These are phyloP conservation scores for Talaromyces albobiverticillius DNA, from an alignment of 2,329 filamentous ascomycete species.

Conservation along the genomic window DNA sequence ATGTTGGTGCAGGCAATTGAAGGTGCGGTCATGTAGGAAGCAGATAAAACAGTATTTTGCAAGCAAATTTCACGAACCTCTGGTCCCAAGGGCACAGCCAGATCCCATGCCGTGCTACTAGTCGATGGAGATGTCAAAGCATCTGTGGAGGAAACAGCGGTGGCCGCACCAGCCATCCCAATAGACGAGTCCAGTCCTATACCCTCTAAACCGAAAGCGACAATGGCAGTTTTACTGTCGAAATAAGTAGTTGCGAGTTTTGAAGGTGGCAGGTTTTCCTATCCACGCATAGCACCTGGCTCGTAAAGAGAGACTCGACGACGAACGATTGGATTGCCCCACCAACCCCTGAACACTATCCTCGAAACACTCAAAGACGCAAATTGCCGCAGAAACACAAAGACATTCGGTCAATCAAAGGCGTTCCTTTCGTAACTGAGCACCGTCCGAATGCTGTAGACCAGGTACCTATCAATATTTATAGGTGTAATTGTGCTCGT, in stretches of 20 bases:
- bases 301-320: slow-evolving; percentile 1
- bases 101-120: slow-evolving; percentile 37
- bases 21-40: background rate
- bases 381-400: background rate
- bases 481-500: background rate
- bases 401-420: background rate
- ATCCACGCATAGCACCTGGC: slow-evolving; percentile 12
- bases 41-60: background rate
- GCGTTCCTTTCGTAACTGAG: background rate
- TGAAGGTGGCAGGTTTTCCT: background rate
- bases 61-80: slow-evolving; percentile 30
- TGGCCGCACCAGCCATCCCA: slow-evolving; percentile 41
- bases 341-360: slow-evolving; percentile 10
- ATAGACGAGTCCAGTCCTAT: background rate
- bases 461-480: background rate
- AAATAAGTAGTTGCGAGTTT: background rate
- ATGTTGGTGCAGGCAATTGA: too few species aligned
- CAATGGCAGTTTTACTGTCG: background rate
- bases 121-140: slow-evolving; percentile 35
- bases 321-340: slow-evolving; percentile 2
- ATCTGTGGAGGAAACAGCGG: slow-evolving; percentile 38
- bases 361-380: background rate
- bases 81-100: slow-evolving; percentile 32
- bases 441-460: background rate
- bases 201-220: background rate